These are phyloP conservation scores for Curvularia hawaiiensis DNA, from an alignment of 2,329 filamentous ascomycete genomes.

Conservation along the genomic window DNA sequence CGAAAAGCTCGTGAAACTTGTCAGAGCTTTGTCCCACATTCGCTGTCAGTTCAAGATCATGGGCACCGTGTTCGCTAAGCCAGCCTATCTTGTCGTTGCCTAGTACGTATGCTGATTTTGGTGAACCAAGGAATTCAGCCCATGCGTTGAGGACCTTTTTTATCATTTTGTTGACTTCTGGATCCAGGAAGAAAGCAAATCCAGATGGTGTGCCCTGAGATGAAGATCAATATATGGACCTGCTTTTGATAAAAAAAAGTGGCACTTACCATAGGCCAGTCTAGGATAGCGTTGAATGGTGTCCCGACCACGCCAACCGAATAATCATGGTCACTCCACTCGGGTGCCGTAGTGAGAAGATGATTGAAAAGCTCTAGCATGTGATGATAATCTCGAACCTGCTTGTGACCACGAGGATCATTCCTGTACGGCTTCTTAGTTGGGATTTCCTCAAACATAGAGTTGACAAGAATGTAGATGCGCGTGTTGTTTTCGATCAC, in stretches of 20 bases:
- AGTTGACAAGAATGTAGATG: conserved; percentile 68
- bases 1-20: conserved; percentile 65
- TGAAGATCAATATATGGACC: background rate
- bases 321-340: conserved; percentile 48
- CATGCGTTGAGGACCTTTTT: conserved; percentile 59
- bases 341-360: conserved; percentile 48
- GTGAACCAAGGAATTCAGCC: conserved; percentile 46
- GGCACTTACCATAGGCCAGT: conserved; percentile 61
- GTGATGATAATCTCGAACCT: conserved; percentile 69
- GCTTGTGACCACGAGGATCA: conserved; percentile 66
- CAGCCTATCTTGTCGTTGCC: conserved; percentile 45
- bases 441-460: conserved; percentile 73
- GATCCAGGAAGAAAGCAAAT: conserved; percentile 54
- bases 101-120: conserved; percentile 47
- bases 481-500: conserved; percentile 69
- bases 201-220: conserved; percentile 49
- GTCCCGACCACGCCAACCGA: conserved; percentile 56
- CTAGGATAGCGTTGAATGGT: conserved; percentile 62
- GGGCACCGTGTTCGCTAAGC: conserved; percentile 48
- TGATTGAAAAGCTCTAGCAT: conserved; percentile 72
- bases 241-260: conserved; percentile 16
- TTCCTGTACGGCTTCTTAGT: conserved; percentile 62
- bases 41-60: conserved; percentile 36
- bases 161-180: conserved; percentile 51
- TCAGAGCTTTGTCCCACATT: conserved; percentile 31